phyloP scores from a whole-genome alignment of 2,329 filamentous ascomycete genomes.

The Pseudovirgaria hyperparasitica region DNA sequence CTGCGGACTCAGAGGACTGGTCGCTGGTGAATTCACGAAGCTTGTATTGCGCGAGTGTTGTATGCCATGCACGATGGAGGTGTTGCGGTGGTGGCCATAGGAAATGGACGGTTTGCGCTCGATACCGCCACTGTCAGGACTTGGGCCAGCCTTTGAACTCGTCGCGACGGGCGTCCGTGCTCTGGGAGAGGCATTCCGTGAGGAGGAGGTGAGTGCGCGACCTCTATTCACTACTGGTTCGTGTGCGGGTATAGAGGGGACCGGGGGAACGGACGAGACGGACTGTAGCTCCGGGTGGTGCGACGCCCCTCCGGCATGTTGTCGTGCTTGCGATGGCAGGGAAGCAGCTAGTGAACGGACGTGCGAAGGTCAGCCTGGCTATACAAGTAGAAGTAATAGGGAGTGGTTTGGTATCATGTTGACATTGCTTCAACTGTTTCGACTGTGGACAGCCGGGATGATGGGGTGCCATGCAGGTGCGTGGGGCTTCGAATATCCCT shows the following conservation, averaged over 20 bases:
- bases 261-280: constrained; percentile 9
- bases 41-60: constrained; percentile 88
- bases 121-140: constrained; percentile 25
- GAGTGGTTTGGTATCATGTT: constrained; percentile 9
- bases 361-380: constrained; percentile 18
- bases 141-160: constrained; percentile 20
- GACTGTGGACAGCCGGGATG: constrained; percentile 3
- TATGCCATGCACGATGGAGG: constrained; percentile 91
- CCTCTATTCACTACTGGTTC: constrained; percentile 33
- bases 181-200: constrained; percentile 30
- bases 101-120: constrained; percentile 40
- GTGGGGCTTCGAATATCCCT: not conserved
- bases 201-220: constrained; percentile 30
- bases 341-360: constrained; percentile 21
- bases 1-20: constrained; percentile 78
- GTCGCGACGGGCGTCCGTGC: constrained; percentile 28
- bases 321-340: constrained; percentile 26
- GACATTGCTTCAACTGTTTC: constrained; percentile 9
- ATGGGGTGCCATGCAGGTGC: constrained; percentile 3
- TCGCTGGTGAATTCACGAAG: constrained; percentile 58
- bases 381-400: constrained; percentile 8
- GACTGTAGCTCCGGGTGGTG: constrained; percentile 21
- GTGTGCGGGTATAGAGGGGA: constrained; percentile 19
- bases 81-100: constrained; percentile 88
- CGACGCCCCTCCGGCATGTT: constrained; percentile 22